Percentiles rank a stretch among this genome's conserved stretches.
Evolutionary conservation across 148 eudicot species (phyloP).

Genomic region (Rhododendron williamsianum): DNA sequence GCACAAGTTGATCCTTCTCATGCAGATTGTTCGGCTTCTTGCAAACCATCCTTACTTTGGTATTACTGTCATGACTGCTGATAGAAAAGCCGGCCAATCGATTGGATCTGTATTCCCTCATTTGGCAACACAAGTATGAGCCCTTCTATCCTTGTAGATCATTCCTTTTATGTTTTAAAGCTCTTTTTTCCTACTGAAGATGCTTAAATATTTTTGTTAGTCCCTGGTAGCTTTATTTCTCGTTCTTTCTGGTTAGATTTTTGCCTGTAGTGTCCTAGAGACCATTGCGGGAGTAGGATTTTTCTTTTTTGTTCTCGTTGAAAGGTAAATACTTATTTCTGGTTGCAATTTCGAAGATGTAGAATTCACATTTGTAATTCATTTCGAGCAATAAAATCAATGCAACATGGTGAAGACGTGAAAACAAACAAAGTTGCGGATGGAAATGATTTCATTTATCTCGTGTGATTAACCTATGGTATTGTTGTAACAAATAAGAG

Average conservation of each 20-base stretch:
- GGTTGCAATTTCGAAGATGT: background rate
- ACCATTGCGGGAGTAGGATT: background rate
- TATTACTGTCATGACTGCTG: slow-evolving; percentile 91
- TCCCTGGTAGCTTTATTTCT: background rate
- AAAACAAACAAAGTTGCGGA: background rate
- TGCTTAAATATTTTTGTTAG: background rate
- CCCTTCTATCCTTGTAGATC: background rate
- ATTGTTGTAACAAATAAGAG: background rate
- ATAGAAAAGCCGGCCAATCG: slow-evolving; percentile 96
- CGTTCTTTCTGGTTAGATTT: background rate
- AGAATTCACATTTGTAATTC: background rate
- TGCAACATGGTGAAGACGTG: background rate
- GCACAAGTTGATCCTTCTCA: background rate
- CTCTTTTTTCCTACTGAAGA: background rate
- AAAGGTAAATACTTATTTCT: too few species aligned
- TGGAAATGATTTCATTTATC: background rate
- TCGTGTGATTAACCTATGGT: background rate
- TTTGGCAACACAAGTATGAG: slow-evolving; percentile 59
- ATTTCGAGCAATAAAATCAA: background rate
- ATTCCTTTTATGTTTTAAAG: background rate
- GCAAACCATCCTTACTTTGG: slow-evolving; percentile 75
- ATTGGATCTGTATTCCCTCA: slow-evolving; percentile 94
- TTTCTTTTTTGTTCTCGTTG: background rate
- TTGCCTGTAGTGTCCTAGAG: background rate
- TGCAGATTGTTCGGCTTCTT: slow-evolving; percentile 78